A percentile compares a stretch with the other conserved stretches of the same genome.
These are phyloP conservation scores for Thalassiosira mediterranea DNA, from an alignment of 352 stramenopile genomes.

Conservation along the genomic window DNA sequence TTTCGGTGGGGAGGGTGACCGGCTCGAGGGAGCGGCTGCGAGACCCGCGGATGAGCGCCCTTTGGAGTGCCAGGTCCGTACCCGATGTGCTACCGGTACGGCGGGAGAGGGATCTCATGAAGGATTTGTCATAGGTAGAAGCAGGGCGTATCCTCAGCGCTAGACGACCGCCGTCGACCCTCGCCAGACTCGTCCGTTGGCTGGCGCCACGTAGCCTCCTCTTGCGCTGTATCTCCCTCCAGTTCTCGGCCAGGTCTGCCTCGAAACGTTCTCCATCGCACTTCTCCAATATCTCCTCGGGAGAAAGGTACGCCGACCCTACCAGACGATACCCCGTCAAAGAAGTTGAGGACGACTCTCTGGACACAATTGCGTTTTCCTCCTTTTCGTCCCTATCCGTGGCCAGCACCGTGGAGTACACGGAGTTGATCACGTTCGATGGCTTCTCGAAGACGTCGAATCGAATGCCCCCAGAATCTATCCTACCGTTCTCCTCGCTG, in stretches of 20 bases:
- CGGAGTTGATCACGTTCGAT: slow-evolving; percentile 29
- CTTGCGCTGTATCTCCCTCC: slow-evolving; percentile 6
- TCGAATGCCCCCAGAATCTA: slow-evolving; percentile 29
- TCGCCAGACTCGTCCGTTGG: neutral
- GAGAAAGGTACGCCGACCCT: slow-evolving; percentile 40
- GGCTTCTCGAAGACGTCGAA: slow-evolving; percentile 58
- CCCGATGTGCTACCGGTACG: neutral
- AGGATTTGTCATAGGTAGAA: slow-evolving; percentile 31
- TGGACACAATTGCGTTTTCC: slow-evolving; percentile 13
- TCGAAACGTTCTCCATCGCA: slow-evolving; percentile 46
- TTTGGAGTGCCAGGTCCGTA: neutral
- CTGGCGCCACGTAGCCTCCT: neutral
- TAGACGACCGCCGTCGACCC: slow-evolving; percentile 20
- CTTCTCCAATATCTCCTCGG: slow-evolving; percentile 37
- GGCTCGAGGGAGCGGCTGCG: slow-evolving; percentile 11
- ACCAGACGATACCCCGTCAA: slow-evolving; percentile 40
- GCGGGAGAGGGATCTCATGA: slow-evolving; percentile 36
- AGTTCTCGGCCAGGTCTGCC: slow-evolving; percentile 38
- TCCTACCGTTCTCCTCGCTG: neutral
- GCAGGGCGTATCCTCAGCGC: slow-evolving; percentile 38
- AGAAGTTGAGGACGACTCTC: slow-evolving; percentile 7
- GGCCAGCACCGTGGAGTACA: slow-evolving; percentile 23
- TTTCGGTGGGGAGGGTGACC: slow-evolving; percentile 33
- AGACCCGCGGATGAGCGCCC: neutral
- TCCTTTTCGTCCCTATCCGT: slow-evolving; percentile 27